Conservation (phyloP, 2,329 filamentous ascomycete species). For the Sporothrix euskadiensis region DNA sequence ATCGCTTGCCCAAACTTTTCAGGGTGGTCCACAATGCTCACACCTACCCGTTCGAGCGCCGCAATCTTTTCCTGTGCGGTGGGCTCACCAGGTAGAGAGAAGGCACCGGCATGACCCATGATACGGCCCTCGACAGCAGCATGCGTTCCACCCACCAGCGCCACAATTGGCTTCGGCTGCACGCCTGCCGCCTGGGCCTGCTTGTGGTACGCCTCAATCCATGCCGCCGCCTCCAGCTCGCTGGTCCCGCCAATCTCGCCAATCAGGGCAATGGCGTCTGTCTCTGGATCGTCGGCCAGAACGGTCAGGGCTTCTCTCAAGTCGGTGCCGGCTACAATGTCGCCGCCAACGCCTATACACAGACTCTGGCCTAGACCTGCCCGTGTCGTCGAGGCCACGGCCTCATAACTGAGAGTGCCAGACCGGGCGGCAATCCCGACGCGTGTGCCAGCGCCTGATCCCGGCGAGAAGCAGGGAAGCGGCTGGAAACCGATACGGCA, state of each 20-base stretch:
- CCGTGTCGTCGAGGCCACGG: constrained; percentile 71
- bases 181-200: constrained; percentile 56
- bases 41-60: constrained; percentile 65
- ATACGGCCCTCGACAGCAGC: constrained; percentile 64
- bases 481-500: constrained; percentile 78
- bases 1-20: constrained; percentile 71
- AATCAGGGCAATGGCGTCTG: constrained; percentile 69
- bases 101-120: constrained; percentile 81
- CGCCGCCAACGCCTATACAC: constrained; percentile 76
- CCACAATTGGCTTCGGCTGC: constrained; percentile 70
- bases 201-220: constrained; percentile 66
- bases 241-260: constrained; percentile 71
- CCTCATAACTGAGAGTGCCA: constrained; percentile 77
- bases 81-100: constrained; percentile 66
- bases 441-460: constrained; percentile 43
- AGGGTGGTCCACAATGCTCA: constrained; percentile 71
- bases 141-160: constrained; percentile 66
- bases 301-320: constrained; percentile 69
- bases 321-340: constrained; percentile 72
- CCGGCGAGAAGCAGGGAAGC: constrained; percentile 69
- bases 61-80: constrained; percentile 65
- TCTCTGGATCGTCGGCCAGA: constrained; percentile 66
- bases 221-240: constrained; percentile 71
- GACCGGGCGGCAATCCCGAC: constrained; percentile 79
- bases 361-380: constrained; percentile 76